Conservation (phyloP, 805 yeast species). For the Lachancea sp. region DNA sequence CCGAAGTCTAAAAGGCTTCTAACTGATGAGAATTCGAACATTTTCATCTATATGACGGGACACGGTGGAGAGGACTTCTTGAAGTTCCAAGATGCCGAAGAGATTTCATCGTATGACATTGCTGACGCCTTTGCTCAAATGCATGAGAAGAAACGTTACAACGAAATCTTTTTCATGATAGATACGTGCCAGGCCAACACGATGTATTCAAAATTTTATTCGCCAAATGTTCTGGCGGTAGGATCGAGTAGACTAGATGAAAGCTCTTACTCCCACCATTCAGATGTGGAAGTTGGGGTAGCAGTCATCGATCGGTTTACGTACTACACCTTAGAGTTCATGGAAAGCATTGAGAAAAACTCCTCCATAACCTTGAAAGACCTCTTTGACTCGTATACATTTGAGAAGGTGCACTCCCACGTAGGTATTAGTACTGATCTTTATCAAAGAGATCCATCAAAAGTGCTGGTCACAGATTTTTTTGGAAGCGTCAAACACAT, state of each 20-base stretch:
- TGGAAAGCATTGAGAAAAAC: slow-evolving; percentile 73
- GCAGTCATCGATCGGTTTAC: slow-evolving; percentile 97
- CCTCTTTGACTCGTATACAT: slow-evolving; percentile 76
- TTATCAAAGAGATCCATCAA: slow-evolving; percentile 50
- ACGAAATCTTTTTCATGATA: slow-evolving; percentile 93
- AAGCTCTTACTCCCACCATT: slow-evolving; percentile 90
- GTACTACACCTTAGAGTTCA: slow-evolving; percentile 78
- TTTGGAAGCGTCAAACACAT: slow-evolving; percentile 88
- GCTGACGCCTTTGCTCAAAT: slow-evolving; percentile 97
- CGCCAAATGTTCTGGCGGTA: slow-evolving; percentile 87
- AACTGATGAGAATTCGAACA: slow-evolving; percentile 91
- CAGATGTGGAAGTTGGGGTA: slow-evolving; percentile 93
- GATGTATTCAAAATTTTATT: slow-evolving; percentile 86
- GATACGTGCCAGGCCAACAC: slow-evolving; percentile 99
- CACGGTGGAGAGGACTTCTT: slow-evolving; percentile 98
- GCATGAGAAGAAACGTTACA: slow-evolving; percentile 92
- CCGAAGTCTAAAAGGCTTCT: slow-evolving; percentile 86
- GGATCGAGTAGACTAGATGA: slow-evolving; percentile 88
- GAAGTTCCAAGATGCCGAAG: slow-evolving; percentile 98
- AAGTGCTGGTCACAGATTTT: slow-evolving; percentile 82
- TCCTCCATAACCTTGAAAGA: slow-evolving; percentile 74
- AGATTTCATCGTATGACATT: slow-evolving; percentile 87
- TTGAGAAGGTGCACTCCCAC: slow-evolving; percentile 79
- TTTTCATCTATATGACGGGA: slow-evolving; percentile 92
- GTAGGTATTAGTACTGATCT: slow-evolving; percentile 89